Evolutionary conservation across 1,284 basidiomycete species (phyloP).

Genomic region (Peniophora sp.): DNA sequence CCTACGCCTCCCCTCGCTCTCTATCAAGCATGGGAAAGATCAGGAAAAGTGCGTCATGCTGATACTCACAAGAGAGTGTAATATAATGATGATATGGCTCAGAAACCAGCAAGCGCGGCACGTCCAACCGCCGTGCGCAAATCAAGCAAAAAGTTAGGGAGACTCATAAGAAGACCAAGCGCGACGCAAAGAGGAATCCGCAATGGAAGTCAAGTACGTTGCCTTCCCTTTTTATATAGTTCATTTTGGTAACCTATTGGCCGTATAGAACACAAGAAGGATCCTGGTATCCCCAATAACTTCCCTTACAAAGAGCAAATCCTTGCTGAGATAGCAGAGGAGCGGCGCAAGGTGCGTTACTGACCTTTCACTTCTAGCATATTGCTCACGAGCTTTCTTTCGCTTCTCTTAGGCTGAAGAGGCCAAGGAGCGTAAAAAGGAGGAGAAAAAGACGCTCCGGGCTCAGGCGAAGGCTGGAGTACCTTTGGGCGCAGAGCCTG

Average conservation of each 20-base stretch:
- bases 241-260: not conserved
- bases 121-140: slow-evolving; percentile 69
- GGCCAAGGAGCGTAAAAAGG: slow-evolving; percentile 58
- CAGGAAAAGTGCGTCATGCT: slow-evolving; percentile 5
- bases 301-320: slow-evolving; percentile 98
- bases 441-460: slow-evolving; percentile 46
- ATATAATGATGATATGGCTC: not conserved
- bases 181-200: slow-evolving; percentile 75
- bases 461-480: slow-evolving; percentile 13
- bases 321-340: slow-evolving; percentile 82
- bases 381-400: no score
- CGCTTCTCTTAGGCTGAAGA: slow-evolving; percentile 44
- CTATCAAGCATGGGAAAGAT: not conserved
- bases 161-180: slow-evolving; percentile 70
- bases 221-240: not conserved
- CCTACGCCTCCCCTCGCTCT: not conserved
- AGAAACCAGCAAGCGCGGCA: slow-evolving; percentile 83
- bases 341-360: slow-evolving; percentile 60
- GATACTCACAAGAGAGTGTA: not conserved
- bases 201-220: slow-evolving; percentile 89
- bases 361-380: no score
- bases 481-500: slow-evolving; percentile 21
- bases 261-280: slow-evolving; percentile 66
- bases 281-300: slow-evolving; percentile 94
- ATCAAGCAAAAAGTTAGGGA: slow-evolving; percentile 78